Evolutionary conservation across 2,329 filamentous ascomycete genomes (phyloP).

Genomic region (Fusarium tuaranense): DNA sequence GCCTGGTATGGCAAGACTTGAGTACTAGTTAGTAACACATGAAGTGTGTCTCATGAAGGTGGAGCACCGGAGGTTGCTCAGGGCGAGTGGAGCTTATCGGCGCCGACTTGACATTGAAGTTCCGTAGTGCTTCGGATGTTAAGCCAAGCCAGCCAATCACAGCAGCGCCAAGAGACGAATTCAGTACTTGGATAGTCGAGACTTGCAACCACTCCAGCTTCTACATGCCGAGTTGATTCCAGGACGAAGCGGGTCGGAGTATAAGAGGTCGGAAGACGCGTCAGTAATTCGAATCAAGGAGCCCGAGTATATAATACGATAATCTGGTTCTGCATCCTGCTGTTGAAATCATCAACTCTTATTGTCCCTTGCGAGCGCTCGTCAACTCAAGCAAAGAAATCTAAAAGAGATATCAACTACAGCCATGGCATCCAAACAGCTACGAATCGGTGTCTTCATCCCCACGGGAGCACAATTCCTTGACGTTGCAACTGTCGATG

Average conservation of each 20-base stretch:
- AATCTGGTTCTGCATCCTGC: not conserved
- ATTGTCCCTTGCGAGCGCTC: not conserved
- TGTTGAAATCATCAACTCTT: not conserved
- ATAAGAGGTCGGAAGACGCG: not conserved
- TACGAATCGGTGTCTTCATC: slow-evolving; percentile 65
- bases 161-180: slow-evolving; percentile 15
- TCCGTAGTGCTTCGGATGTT: slow-evolving; percentile 38
- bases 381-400: not conserved
- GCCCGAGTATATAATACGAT: slow-evolving; percentile 4
- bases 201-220: not conserved
- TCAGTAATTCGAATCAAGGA: not conserved
- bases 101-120: slow-evolving; percentile 7
- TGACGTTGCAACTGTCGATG: slow-evolving; percentile 63
- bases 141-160: slow-evolving; percentile 36
- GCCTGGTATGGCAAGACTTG: not conserved
- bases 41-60: not conserved
- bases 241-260: slow-evolving; percentile 5
- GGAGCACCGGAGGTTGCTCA: not conserved
- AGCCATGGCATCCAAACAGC: slow-evolving; percentile 32
- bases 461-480: slow-evolving; percentile 60
- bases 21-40: not conserved
- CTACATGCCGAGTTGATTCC: slow-evolving; percentile 9
- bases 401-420: not conserved
- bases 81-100: slow-evolving; percentile 17
- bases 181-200: slow-evolving; percentile 15